Conservation (phyloP, 148 eudicot species). For the Drosera capensis region DNA sequence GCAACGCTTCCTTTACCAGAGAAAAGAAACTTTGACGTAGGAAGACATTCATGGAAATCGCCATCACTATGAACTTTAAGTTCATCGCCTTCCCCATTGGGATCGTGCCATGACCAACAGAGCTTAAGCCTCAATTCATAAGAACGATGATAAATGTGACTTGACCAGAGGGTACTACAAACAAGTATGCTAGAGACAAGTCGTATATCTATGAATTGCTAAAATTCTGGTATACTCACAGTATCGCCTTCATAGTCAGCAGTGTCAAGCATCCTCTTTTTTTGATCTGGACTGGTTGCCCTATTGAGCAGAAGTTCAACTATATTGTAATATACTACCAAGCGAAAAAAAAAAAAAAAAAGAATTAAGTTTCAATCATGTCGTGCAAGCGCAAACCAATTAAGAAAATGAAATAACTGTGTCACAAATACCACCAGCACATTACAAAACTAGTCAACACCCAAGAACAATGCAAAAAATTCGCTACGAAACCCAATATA, state of each 20-base stretch:
- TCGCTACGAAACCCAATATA: too few species aligned
- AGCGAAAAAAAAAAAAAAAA: not conserved
- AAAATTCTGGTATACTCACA: slow-evolving; percentile 29
- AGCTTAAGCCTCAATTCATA: too few species aligned
- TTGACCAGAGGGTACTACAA: not conserved
- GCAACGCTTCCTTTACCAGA: too few species aligned
- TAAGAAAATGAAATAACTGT: not conserved
- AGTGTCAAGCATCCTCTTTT: slow-evolving; percentile 71
- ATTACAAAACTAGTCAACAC: not conserved
- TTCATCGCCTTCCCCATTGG: too few species aligned
- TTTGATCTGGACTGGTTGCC: slow-evolving; percentile 26
- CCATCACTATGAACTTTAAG: too few species aligned
- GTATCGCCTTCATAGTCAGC: slow-evolving; percentile 92
- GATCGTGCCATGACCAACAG: too few species aligned
- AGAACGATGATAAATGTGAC: not conserved
- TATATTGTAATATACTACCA: slow-evolving; percentile 60
- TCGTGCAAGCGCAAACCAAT: not conserved
- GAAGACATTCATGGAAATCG: too few species aligned
- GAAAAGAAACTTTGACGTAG: too few species aligned
- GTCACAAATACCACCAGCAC: not conserved
- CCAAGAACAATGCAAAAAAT: too few species aligned
- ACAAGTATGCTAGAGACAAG: too few species aligned
- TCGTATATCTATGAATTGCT: not conserved
- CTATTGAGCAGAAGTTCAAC: slow-evolving; percentile 41
- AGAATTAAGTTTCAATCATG: not conserved